Conservation (phyloP, 345 rosid genomes). For the Atalantia buxifolia region DNA sequence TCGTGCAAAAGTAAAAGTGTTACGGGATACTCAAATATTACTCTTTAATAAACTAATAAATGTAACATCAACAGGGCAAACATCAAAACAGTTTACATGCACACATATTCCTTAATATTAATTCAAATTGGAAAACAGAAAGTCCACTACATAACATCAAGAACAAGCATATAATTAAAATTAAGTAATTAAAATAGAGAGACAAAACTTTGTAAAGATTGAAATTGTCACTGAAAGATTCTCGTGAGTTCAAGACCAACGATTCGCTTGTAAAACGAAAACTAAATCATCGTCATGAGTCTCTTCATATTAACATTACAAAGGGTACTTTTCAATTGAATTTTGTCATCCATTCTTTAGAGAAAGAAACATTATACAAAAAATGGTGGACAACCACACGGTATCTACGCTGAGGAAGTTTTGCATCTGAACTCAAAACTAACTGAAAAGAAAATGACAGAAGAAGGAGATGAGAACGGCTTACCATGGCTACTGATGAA, state of each 20-base stretch:
- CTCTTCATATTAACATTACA: not conserved
- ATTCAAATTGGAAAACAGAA: not conserved
- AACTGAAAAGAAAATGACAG: not conserved
- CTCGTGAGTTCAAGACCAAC: not conserved
- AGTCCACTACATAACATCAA: not conserved
- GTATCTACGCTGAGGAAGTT: not conserved
- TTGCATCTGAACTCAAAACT: not conserved
- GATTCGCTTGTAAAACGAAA: not conserved
- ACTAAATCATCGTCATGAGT: not conserved
- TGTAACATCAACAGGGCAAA: not conserved
- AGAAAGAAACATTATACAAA: not conserved
- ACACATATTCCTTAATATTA: not conserved
- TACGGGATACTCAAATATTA: not conserved
- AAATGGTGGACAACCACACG: not conserved
- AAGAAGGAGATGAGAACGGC: not conserved
- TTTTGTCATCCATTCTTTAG: not conserved
- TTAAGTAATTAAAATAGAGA: not conserved
- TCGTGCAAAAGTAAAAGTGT: not conserved
- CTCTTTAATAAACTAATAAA: not conserved
- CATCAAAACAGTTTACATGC: not conserved
- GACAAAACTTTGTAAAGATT: no score
- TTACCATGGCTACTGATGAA: conserved; percentile 1
- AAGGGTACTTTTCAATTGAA: not conserved
- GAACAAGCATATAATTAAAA: no score
- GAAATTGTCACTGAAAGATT: not conserved